phyloP scores from a whole-genome alignment of 164 flowering plant genomes.

The Umbilicus rupestris region DNA sequence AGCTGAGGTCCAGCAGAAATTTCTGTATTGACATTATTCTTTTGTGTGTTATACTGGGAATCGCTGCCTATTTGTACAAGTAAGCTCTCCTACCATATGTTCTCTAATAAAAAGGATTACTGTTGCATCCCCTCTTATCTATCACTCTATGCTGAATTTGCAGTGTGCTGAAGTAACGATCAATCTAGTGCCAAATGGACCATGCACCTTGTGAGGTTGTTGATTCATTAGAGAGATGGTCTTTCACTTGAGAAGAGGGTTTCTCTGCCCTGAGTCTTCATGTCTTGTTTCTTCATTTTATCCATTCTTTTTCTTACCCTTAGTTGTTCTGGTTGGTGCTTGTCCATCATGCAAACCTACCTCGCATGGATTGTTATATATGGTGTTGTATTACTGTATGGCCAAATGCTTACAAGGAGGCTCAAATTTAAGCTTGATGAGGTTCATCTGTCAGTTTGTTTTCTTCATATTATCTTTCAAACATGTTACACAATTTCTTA shows the following conservation, averaged over 20 bases:
- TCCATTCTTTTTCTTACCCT: background rate
- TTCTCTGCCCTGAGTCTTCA: background rate
- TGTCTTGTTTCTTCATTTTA: background rate
- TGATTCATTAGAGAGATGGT: background rate
- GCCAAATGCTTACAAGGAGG: background rate
- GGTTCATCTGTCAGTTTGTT: background rate
- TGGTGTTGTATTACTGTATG: background rate
- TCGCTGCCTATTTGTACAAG: conserved; percentile 94
- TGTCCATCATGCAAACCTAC: background rate
- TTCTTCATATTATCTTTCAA: background rate
- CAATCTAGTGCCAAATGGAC: background rate
- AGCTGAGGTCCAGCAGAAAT: conserved; percentile 90
- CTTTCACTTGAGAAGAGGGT: background rate
- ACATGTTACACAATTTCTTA: background rate
- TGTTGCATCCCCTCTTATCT: background rate
- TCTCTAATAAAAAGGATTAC: background rate
- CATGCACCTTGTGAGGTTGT: background rate
- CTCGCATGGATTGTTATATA: background rate
- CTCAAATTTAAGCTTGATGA: background rate
- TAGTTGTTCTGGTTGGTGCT: background rate
- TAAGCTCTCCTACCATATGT: conserved; percentile 30
- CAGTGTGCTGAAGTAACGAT: background rate
- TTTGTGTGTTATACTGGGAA: conserved; percentile 76
- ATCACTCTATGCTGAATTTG: background rate
- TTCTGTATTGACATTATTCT: conserved; percentile 92